Conservation (phyloP, 2,329 filamentous ascomycete species). For the Aureobasidium zeae region DNA sequence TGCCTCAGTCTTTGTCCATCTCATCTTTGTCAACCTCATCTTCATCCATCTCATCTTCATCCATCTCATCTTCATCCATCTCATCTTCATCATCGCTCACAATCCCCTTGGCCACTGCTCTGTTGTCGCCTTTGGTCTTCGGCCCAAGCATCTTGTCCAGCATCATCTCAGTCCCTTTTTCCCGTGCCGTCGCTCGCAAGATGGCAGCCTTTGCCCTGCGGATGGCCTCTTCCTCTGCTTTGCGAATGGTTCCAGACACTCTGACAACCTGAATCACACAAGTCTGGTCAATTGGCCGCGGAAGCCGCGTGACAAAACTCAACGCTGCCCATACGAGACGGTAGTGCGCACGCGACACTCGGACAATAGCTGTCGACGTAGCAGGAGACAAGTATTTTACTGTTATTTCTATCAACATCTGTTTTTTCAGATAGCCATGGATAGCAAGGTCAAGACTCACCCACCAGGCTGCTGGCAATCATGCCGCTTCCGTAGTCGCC, state of each 20-base stretch:
- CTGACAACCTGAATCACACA: slow-evolving; percentile 79
- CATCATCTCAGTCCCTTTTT: slow-evolving; percentile 23
- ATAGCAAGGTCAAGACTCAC: slow-evolving; percentile 40
- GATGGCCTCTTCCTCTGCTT: slow-evolving; percentile 84
- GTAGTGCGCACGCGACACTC: slow-evolving; percentile 72
- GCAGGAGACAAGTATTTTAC: slow-evolving; percentile 88
- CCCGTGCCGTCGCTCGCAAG: slow-evolving; percentile 49
- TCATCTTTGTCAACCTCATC: slow-evolving; percentile 31
- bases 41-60: slow-evolving; percentile 32
- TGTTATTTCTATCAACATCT: slow-evolving; percentile 28
- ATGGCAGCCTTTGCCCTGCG: slow-evolving; percentile 64
- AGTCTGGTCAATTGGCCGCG: slow-evolving; percentile 46
- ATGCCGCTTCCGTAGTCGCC: slow-evolving; percentile 82
- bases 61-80: slow-evolving; percentile 38
- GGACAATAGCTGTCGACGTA: slow-evolving; percentile 90
- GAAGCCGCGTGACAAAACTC: slow-evolving; percentile 66
- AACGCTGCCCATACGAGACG: slow-evolving; percentile 84
- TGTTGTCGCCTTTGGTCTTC: neutral
- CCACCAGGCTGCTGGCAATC: slow-evolving; percentile 57
- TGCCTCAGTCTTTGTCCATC: neutral
- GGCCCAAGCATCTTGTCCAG: slow-evolving; percentile 30
- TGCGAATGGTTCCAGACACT: slow-evolving; percentile 87
- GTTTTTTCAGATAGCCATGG: neutral
- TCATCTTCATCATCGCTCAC: slow-evolving; percentile 40
- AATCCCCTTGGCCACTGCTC: slow-evolving; percentile 26